Percentiles rank a stretch among this genome's conserved stretches.
Conservation (phyloP, 176 grass and related monocot species). For the Panicum miliaceum region DNA sequence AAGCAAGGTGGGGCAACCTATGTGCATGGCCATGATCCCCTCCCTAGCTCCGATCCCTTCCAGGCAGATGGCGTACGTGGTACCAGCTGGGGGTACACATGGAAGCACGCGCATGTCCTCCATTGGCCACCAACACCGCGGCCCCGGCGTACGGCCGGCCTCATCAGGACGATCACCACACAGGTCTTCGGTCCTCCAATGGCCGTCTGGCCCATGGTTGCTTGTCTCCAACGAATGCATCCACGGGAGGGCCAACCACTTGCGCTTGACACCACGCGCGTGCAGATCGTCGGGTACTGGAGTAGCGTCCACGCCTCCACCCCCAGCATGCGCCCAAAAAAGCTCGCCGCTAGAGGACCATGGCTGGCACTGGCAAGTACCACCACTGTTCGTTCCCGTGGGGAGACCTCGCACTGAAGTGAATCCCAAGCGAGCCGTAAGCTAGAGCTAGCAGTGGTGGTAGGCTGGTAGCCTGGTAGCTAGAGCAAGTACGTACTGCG, state of each 20-base stretch:
- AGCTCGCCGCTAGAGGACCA: neutral
- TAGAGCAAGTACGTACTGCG: too few species aligned
- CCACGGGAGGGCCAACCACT: neutral
- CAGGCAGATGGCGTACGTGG: too few species aligned
- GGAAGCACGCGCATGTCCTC: neutral
- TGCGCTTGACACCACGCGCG: slow-evolving; percentile 8
- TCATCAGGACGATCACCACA: neutral
- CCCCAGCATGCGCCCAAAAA: neutral
- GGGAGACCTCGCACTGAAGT: neutral
- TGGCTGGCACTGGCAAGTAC: too few species aligned
- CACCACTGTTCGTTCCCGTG: neutral
- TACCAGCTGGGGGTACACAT: neutral
- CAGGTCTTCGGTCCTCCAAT: neutral
- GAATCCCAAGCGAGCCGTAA: neutral
- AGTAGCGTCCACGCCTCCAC: slow-evolving; percentile 17
- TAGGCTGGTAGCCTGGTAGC: too few species aligned
- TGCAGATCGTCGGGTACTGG: neutral
- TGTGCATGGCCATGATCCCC: too few species aligned
- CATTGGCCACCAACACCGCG: neutral
- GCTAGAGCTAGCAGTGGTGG: neutral
- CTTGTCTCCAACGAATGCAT: slow-evolving; percentile 35
- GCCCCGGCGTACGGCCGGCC: neutral
- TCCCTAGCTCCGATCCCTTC: too few species aligned
- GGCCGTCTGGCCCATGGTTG: neutral
- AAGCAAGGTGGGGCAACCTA: too few species aligned